phyloP scores from a whole-genome alignment of 2,329 filamentous ascomycete genomes.

The Rugonectria rugulosa region DNA sequence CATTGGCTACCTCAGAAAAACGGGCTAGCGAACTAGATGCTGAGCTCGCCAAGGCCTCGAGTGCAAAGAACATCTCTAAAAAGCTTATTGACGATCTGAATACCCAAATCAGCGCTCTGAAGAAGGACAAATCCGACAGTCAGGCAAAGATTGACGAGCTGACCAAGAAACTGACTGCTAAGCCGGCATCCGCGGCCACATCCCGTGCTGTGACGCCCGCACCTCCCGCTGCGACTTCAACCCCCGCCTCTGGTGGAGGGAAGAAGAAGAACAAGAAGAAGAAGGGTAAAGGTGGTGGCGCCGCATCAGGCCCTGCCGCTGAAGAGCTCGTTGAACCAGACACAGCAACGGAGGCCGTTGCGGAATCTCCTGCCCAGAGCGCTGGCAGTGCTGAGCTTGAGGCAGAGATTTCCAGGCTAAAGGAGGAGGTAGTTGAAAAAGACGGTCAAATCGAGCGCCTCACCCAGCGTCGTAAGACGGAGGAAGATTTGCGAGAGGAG shows the following conservation, averaged over 20 bases:
- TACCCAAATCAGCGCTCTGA: constrained; percentile 46
- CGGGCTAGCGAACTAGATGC: constrained; percentile 49
- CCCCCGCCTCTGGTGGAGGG: constrained; percentile 30
- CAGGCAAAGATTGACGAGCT: constrained; percentile 49
- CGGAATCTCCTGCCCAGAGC: constrained; percentile 36
- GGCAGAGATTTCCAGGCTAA: constrained; percentile 58
- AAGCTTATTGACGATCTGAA: constrained; percentile 49
- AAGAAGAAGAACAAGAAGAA: constrained; percentile 85
- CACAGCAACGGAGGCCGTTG: constrained; percentile 40
- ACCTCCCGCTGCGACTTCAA: constrained; percentile 31
- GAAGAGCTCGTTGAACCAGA: constrained; percentile 49
- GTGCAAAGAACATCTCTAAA: constrained; percentile 51
- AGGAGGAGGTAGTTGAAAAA: constrained; percentile 66
- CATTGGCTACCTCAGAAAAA: constrained; percentile 46
- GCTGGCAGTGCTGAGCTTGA: constrained; percentile 51
- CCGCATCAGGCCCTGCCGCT: constrained; percentile 44
- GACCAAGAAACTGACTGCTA: constrained; percentile 51
- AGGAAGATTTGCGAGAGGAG: constrained; percentile 83
- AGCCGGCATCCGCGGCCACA: constrained; percentile 25
- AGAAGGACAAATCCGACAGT: constrained; percentile 44
- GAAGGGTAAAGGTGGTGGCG: constrained; percentile 77
- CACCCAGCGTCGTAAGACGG: constrained; percentile 73
- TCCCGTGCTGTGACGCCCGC: constrained; percentile 36
- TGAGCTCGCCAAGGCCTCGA: constrained; percentile 49
- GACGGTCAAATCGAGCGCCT: constrained; percentile 77